Base-by-base conservation (phyloP, 2,329 filamentous ascomycete genomes). In the Metarhizium sp. region DNA sequence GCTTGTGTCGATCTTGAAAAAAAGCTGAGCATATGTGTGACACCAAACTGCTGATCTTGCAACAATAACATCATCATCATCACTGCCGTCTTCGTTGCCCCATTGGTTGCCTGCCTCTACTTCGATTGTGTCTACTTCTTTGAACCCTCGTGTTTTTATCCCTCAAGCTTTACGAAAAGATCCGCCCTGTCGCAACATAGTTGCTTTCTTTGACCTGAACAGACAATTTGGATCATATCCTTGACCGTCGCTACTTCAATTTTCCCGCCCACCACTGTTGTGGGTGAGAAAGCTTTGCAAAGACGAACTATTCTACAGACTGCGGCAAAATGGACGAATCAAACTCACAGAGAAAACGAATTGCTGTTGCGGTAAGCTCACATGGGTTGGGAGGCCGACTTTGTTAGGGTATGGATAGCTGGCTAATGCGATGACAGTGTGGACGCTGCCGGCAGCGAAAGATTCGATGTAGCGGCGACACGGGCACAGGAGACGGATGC, bases 391-490 rank as follows among this genome's bases (percentile, higher is more conserved):
- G 18, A 10, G 13, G 45, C 29, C 10, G 20, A 6, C 18, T 10
- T n/a, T 48, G 45, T 13, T 14, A 48, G 30, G 20, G 25, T 1
- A 30, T 6, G 18, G 13, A 16, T 5, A 8, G 59, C 61, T 64
- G 61, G 65, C 62, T 57, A 42, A 48, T 30, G 52, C 58, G 6
- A n/a, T 48, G 38, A 51, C 55, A 60, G 92, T 97, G 92, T 69
- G 83, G 84, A 40, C 84, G 92, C 61, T 97, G 92, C 71, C 84
- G 92, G 58, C 92, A 92, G 73, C 83, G 92, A 57, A 97, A 97
- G 77, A 97, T 97, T 64, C 87, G 90, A 62, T 97, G 92, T 74
- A 95, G 88, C 65, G 92, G 92, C 47, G 90, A 96, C 67, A 77
- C 80, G 38, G 88, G 87, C 36, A 82, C 86, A 64, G 87, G 87